Evolutionary conservation across 768 basidiomycete species (phyloP).

Genomic region (Lactifluus echinatus): DNA sequence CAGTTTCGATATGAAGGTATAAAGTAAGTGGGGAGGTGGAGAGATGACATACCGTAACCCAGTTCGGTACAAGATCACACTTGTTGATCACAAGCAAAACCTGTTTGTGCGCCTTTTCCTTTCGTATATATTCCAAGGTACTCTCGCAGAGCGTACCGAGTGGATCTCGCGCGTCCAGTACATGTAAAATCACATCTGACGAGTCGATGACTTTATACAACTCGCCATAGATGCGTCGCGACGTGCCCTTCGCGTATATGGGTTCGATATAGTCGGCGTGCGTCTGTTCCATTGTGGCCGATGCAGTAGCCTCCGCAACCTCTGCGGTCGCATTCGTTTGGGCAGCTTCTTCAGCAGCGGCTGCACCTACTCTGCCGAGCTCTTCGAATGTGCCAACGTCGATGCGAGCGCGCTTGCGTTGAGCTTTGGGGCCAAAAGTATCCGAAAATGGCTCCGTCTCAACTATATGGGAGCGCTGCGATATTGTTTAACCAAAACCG

Average conservation of each 20-base stretch:
- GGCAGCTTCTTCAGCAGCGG: conserved; percentile 47
- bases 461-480: conserved; percentile 82
- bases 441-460: conserved; percentile 93
- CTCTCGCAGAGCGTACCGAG: conserved; percentile 93
- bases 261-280: conserved; percentile 82
- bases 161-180: conserved; percentile 93
- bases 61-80: conserved; percentile 96
- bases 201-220: conserved; percentile 99
- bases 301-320: conserved; percentile 36
- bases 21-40: not conserved
- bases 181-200: conserved; percentile 90
- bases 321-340: conserved; percentile 34
- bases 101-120: conserved; percentile 97
- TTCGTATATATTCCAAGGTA: conserved; percentile 84
- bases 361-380: conserved; percentile 56
- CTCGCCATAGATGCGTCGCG: conserved; percentile 92
- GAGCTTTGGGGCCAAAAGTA: conserved; percentile 94
- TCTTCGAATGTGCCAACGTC: conserved; percentile 92
- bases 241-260: conserved; percentile 92
- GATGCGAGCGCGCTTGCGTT: conserved; percentile 81
- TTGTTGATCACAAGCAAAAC: conserved; percentile 96
- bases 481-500: not conserved
- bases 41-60: conserved; percentile 81
- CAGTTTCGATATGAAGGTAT: not conserved
- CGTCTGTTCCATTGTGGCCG: conserved; percentile 41